These are phyloP conservation scores for Echium plantagineum DNA, from an alignment of 257 asterid genomes.

Conservation along the genomic window DNA sequence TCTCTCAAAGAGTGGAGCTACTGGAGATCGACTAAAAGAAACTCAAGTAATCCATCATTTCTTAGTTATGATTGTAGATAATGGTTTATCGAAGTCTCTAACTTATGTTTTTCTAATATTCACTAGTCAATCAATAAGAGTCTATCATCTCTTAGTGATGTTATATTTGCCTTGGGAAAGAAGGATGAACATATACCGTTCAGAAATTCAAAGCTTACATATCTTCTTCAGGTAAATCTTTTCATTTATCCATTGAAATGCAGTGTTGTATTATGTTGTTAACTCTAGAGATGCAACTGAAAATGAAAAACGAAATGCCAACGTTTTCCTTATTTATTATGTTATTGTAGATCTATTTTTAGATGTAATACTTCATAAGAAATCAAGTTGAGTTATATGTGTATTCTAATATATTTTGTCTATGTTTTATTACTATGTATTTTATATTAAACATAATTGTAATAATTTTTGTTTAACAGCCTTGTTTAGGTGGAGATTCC, in stretches of 20 bases:
- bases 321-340: background rate
- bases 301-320: no score
- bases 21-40: constrained; percentile 87
- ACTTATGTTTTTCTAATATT: background rate
- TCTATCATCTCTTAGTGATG: constrained; percentile 78
- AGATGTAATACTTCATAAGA: background rate
- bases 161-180: constrained; percentile 86
- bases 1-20: constrained; percentile 81
- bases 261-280: background rate
- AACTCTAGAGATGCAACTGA: background rate
- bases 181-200: constrained; percentile 91
- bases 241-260: background rate
- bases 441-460: background rate
- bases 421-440: background rate
- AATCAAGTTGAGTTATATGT: background rate
- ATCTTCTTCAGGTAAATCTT: constrained; percentile 85
- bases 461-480: constrained; percentile 32
- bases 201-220: constrained; percentile 85
- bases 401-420: background rate
- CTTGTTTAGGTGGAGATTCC: constrained; percentile 96
- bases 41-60: constrained; percentile 53
- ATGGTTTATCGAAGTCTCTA: constrained; percentile 3
- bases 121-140: constrained; percentile 85
- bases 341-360: background rate
- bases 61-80: constrained; percentile 1